Base-by-base conservation (phyloP, 2,329 filamentous ascomycete genomes). In the Emericellopsis atlantica region DNA sequence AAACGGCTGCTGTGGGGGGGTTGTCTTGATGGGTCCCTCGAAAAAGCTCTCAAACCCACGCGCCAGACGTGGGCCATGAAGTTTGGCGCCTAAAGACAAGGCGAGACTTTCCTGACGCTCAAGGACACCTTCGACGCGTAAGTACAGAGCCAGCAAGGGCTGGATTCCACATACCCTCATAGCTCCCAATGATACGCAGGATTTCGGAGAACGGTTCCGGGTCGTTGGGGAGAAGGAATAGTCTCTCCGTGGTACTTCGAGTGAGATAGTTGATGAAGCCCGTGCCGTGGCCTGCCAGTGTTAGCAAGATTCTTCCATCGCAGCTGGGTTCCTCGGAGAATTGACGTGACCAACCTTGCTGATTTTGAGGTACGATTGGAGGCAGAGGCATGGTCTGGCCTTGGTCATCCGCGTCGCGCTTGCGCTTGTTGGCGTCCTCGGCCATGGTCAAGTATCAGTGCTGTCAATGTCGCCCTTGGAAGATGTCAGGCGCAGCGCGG, bases 11-110 rank as follows among this genome's bases (percentile, higher is more conserved):
- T 71, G 62, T 70, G 75, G 53, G 62, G 77, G 58, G 40, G 50
- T 64, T 9, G 61, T 67, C 41, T 55, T 78, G 45, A 89, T 87
- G 18, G 84, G 79, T 0, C 83, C 84, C 48, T 93, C 86, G 53
- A 95, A 94, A 42, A 90, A 71, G 40, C 84, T 76, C 58, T 94
- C 87, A 56, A 94, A 87, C 34, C 85, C 81, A 60, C 88, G 88
- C 51, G 94, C 76, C 46, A 94, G 65, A 40, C 89, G 85, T 21
- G 86, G 85, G 0, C 84, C 86, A 1, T 88, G 76, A 15, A 89
- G 80, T 49, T 86, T 84, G 42, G 85, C 87, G 51, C 87, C 87
- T 22, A 95, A 70, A 52, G 87, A 90, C 43, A 83, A 81, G 37
- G 87, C 88, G 51, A 94, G 76, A 58, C 84, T 90, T 62, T 95